Evolutionary conservation across 2,329 filamentous ascomycete species (phyloP), one percentile per base, ranked within the genome.

Genomic region (Aspergillus clavatus): DNA sequence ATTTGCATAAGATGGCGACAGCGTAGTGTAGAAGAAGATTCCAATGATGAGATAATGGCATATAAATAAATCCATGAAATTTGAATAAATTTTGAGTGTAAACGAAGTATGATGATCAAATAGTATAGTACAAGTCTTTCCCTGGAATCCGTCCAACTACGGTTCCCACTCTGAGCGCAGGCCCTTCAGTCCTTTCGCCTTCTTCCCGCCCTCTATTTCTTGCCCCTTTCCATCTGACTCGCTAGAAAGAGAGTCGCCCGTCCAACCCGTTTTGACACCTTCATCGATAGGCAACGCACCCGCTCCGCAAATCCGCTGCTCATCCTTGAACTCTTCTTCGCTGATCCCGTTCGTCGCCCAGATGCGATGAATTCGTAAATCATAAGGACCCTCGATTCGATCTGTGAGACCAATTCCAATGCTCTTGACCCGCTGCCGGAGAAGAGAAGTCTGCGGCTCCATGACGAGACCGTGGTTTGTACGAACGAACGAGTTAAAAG

Each of bases 391-490:
- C 5, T 89, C 86, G 28, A 94, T 79, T 12, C 93, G 80, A 67
- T 98, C 93, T 43, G 89, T 96, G 60, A 96, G 68, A 4, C 89
- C 89, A 46, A 97, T 82, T 1, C 93, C 93, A 16, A 98, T 75
- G 22, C 84, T 94, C 61, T 82, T 80, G 23, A 98, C 83, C 67
- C 89, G 90, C 59, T 94, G 86, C 51, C 86, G 81, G 64, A 96
- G 71, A 69, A 98, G 84, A 66, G 94, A 89, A 10, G 84, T 84
- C 74, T 97, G 91, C 24, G 93, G 93, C 72, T 97, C 90, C 4
- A 96, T 84, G 1, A 95, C 88, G 58, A 87, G 82, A 5, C 93
- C 93, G 61, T 94, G 82, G 63, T 96, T 97, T 11, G 93, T 98
- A 52, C 93, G 79, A 47, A 98, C 91, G 69, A 98, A 97, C 54